Evolutionary conservation across 2,329 filamentous ascomycete species (phyloP).

Genomic region (Aspergillus piperis): DNA sequence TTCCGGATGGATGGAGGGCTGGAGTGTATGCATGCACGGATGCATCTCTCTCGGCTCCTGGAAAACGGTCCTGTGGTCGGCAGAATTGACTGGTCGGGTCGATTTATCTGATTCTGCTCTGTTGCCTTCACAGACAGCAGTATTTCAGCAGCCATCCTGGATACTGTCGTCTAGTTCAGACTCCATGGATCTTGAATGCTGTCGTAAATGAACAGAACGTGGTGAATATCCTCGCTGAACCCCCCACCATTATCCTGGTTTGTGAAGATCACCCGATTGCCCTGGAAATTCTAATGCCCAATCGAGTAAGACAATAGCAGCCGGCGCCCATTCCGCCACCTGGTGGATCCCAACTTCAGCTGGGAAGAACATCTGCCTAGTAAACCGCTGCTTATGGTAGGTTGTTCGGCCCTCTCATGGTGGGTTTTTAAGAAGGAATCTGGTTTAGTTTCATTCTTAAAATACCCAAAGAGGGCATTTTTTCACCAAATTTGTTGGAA

Average conservation of each 20-base stretch:
- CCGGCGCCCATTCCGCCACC: slow-evolving; percentile 11
- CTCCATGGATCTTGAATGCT: too few species aligned
- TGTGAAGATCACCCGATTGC: slow-evolving; percentile 25
- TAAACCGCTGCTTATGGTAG: background rate
- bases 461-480: slow-evolving; percentile 2
- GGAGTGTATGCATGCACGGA: background rate
- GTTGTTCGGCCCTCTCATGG: background rate
- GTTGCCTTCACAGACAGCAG: background rate
- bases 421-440: slow-evolving; percentile 4
- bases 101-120: background rate
- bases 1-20: slow-evolving; percentile 6
- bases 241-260: slow-evolving; percentile 12
- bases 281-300: slow-evolving; percentile 4
- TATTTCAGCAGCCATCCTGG: background rate
- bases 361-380: slow-evolving; percentile 8
- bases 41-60: slow-evolving; percentile 9
- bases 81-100: background rate
- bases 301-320: background rate
- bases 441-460: slow-evolving; percentile 1
- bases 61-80: slow-evolving; percentile 1
- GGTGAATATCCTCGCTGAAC: background rate
- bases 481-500: background rate
- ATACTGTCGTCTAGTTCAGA: too few species aligned
- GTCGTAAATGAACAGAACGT: too few species aligned
- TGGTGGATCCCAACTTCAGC: slow-evolving; percentile 16